Evolutionary conservation across 1,139 yeast genomes (phyloP).

Genomic region (Candida smagusa): DNA sequence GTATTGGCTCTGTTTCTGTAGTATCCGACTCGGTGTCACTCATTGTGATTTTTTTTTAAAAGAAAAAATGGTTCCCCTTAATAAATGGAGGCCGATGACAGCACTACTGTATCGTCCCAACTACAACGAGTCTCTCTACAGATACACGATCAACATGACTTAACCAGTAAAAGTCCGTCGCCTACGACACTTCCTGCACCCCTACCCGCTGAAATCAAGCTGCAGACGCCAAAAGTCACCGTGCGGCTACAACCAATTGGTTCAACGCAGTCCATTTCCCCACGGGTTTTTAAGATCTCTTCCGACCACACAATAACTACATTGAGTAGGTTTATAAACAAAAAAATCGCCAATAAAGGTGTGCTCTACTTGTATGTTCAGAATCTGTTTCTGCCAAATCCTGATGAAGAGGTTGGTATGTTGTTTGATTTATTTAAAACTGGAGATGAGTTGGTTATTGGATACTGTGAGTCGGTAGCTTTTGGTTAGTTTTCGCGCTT

Average conservation of each 20-base stretch:
- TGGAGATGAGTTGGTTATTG: conserved; percentile 49
- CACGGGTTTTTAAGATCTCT: conserved; percentile 49
- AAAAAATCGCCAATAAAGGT: conserved; percentile 31
- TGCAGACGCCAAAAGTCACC: conserved; percentile 29
- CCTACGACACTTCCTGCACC: too few species aligned
- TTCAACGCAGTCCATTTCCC: conserved; percentile 48
- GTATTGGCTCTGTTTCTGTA: conserved; percentile 1
- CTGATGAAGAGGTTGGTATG: conserved; percentile 53
- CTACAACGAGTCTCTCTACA: too few species aligned
- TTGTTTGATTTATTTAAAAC: conserved; percentile 42
- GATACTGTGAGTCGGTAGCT: conserved; percentile 56
- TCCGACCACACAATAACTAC: conserved; percentile 45
- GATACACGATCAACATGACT: too few species aligned
- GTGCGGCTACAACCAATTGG: conserved; percentile 60
- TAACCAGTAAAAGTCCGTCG: too few species aligned
- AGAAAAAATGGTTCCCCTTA: background rate
- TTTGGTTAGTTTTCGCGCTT: conserved; percentile 38
- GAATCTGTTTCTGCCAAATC: conserved; percentile 59
- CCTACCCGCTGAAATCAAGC: too few species aligned
- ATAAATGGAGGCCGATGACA: background rate
- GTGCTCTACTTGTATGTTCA: conserved; percentile 45
- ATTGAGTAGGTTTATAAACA: conserved; percentile 41
- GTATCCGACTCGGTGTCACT: conserved; percentile 5
- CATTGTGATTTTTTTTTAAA: conserved; percentile 1
- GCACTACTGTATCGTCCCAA: too few species aligned